These are phyloP conservation scores for Pyricularia sp. DNA, from an alignment of 2,329 filamentous ascomycete species.

Conservation along the genomic window DNA sequence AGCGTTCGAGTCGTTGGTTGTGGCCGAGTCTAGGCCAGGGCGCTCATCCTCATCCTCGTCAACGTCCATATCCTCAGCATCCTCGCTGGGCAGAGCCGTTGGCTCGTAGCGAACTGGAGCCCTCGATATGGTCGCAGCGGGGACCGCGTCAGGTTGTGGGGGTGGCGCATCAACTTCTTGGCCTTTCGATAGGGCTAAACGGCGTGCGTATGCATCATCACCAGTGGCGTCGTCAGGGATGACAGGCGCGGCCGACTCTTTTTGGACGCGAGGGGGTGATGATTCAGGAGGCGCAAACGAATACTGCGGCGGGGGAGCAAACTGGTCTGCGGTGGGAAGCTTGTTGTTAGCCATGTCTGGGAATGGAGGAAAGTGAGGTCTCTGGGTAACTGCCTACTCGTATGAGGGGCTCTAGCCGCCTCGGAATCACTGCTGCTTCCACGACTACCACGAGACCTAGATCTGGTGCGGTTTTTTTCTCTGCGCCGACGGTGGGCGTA, in stretches of 20 bases:
- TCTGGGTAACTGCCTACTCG: background rate
- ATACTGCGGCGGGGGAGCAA: conserved; percentile 49
- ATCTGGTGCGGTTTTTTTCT: conserved; percentile 15
- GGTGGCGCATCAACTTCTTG: conserved; percentile 12
- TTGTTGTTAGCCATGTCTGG: background rate
- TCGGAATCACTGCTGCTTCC: background rate
- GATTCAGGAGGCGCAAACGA: conserved; percentile 47
- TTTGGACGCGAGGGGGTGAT: conserved; percentile 31
- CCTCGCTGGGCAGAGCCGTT: conserved; percentile 18
- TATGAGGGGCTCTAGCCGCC: background rate
- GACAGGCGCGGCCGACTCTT: conserved; percentile 30
- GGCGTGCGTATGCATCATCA: conserved; percentile 60
- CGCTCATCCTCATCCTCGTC: conserved; percentile 20
- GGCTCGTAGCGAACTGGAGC: conserved; percentile 65
- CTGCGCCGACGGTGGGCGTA: conserved; percentile 58
- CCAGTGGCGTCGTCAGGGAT: conserved; percentile 51
- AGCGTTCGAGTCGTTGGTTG: conserved; percentile 14
- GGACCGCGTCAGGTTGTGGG: conserved; percentile 19
- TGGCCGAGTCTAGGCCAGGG: conserved; percentile 12
- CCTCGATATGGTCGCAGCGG: conserved; percentile 58
- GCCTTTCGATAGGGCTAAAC: conserved; percentile 44
- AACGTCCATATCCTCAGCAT: conserved; percentile 28
- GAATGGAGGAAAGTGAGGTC: background rate
- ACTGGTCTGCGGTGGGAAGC: conserved; percentile 34
- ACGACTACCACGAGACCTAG: background rate